Percentiles rank a stretch among this genome's conserved stretches.
Evolutionary conservation across 2,329 filamentous ascomycete genomes (phyloP).

Genomic region (Botryotinia globosa): DNA sequence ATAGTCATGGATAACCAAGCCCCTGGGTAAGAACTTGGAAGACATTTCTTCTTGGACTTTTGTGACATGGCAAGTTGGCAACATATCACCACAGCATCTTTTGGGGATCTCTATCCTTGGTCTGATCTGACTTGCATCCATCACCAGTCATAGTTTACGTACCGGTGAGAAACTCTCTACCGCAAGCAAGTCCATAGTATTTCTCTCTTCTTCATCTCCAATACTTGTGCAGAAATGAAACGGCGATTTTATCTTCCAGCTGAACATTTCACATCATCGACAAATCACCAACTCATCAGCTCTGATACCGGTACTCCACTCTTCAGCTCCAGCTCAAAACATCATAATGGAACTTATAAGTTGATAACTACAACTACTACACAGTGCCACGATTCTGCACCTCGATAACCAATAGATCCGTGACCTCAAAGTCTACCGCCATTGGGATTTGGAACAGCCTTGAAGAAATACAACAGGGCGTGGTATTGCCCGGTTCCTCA

Average conservation of each 20-base stretch:
- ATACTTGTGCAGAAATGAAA: background rate
- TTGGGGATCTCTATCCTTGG: background rate
- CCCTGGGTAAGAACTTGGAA: background rate
- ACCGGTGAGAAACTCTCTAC: background rate
- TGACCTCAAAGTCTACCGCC: background rate
- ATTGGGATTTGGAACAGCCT: background rate
- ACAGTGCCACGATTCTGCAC: background rate
- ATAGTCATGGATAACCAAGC: background rate
- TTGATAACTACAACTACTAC: background rate
- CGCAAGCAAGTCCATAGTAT: background rate
- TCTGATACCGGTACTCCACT: background rate
- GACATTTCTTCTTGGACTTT: background rate
- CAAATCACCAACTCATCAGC: conserved; percentile 6
- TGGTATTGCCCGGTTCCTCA: background rate
- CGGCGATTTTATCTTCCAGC: background rate
- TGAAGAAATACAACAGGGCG: background rate
- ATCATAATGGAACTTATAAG: too few relatives aligned
- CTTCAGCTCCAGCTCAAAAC: background rate
- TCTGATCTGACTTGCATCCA: conserved; percentile 10
- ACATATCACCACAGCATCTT: background rate
- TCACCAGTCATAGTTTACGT: background rate
- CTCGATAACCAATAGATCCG: background rate
- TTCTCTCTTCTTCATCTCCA: background rate
- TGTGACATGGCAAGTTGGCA: conserved; percentile 1
- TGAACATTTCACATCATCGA: background rate